Percentiles rank a stretch among this genome's conserved stretches.
phyloP scores from a whole-genome alignment of 805 yeast species.

The Cyberlindnera amylophila region DNA sequence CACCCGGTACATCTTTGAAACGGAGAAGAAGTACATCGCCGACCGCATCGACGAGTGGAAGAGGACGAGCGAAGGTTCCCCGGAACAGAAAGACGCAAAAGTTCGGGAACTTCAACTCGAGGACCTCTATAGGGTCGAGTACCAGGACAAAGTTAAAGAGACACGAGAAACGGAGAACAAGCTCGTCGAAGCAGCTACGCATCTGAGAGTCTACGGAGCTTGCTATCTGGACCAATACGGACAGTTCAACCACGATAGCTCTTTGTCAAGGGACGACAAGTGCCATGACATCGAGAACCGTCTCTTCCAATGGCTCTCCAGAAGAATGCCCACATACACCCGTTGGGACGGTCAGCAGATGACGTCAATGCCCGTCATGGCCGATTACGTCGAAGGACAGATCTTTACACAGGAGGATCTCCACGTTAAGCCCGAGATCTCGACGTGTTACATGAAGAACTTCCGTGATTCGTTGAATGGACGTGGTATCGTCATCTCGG shows the following conservation, averaged over 20 bases:
- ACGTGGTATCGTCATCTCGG: conserved; percentile 32
- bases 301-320: conserved; percentile 38
- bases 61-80: conserved; percentile 5
- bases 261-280: conserved; percentile 6
- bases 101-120: conserved; percentile 16
- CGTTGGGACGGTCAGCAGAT: conserved; percentile 35
- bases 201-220: conserved; percentile 27
- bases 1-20: conserved; percentile 20
- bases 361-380: conserved; percentile 18
- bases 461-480: conserved; percentile 31
- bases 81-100: conserved; percentile 15
- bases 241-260: conserved; percentile 1
- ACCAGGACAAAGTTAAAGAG: conserved; percentile 17
- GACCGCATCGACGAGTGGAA: conserved; percentile 16
- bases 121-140: conserved; percentile 15
- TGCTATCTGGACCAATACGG: conserved; percentile 26
- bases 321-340: conserved; percentile 34
- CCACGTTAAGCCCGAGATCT: conserved; percentile 18
- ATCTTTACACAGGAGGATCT: conserved; percentile 1
- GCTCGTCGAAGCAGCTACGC: conserved; percentile 25
- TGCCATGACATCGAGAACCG: conserved; percentile 35
- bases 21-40: conserved; percentile 17
- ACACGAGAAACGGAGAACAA: conserved; percentile 22
- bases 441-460: conserved; percentile 24
- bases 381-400: conserved; percentile 9